phyloP scores from a whole-genome alignment of 1,284 basidiomycete species.

The Naganishia cerealis region DNA sequence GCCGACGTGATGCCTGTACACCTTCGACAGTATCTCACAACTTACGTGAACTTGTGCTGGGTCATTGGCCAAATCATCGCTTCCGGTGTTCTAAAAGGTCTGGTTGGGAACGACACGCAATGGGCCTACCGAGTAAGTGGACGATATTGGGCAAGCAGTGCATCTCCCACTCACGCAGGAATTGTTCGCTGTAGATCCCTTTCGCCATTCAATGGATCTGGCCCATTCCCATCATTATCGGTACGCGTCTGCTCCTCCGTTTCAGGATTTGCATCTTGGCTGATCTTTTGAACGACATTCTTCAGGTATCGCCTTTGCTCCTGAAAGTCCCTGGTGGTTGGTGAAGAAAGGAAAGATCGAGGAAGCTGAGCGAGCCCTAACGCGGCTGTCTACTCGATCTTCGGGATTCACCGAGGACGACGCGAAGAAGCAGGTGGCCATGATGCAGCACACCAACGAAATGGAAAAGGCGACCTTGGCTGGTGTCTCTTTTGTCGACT shows the following conservation, averaged over 20 bases:
- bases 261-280: constrained; percentile 31
- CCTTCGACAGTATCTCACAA: constrained; percentile 50
- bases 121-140: constrained; percentile 37
- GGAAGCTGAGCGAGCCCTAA: constrained; percentile 48
- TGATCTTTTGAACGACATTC: background rate
- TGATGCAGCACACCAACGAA: constrained; percentile 54
- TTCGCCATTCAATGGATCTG: constrained; percentile 55
- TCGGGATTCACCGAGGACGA: constrained; percentile 38
- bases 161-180: background rate
- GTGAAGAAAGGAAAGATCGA: constrained; percentile 42
- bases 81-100: constrained; percentile 48
- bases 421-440: constrained; percentile 45
- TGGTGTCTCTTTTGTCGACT: constrained; percentile 50
- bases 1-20: constrained; percentile 55
- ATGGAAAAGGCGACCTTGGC: constrained; percentile 48
- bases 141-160: background rate
- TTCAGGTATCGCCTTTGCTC: constrained; percentile 23
- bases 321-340: constrained; percentile 33
- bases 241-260: constrained; percentile 32
- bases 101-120: constrained; percentile 39
- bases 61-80: constrained; percentile 49
- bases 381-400: constrained; percentile 37
- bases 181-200: constrained; percentile 41
- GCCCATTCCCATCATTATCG: constrained; percentile 47
- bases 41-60: constrained; percentile 54